phyloP scores from a whole-genome alignment of 495 filamentous ascomycete species.

The Apiosordaria backusii region DNA sequence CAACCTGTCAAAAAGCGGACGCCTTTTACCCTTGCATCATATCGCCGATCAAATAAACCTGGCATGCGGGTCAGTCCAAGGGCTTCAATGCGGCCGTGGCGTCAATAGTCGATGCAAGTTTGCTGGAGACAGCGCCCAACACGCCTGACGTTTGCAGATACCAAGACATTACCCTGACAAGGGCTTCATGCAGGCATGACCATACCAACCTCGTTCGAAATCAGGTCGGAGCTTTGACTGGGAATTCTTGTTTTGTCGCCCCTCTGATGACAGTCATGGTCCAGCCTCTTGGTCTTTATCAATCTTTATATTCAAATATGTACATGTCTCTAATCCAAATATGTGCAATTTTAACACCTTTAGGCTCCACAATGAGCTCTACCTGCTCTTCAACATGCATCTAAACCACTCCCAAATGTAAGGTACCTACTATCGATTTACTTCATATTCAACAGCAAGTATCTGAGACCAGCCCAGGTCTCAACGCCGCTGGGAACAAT shows the following conservation, averaged over 20 bases:
- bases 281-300: too few relatives aligned
- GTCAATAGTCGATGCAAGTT: not conserved
- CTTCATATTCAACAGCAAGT: constrained; percentile 48
- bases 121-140: not conserved
- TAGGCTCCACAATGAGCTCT: not conserved
- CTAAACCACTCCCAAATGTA: not conserved
- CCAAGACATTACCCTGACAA: too few relatives aligned
- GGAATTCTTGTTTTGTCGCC: too few relatives aligned
- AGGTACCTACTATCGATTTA: not conserved
- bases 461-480: constrained; percentile 52
- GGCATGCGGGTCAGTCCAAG: not conserved
- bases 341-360: not conserved
- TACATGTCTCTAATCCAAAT: not conserved
- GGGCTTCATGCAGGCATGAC: too few relatives aligned
- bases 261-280: too few relatives aligned
- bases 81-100: not conserved
- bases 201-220: too few relatives aligned
- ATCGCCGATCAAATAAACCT: not conserved
- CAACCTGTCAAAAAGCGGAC: not conserved
- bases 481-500: constrained; percentile 52
- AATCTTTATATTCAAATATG: not conserved
- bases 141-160: too few relatives aligned
- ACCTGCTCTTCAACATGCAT: not conserved
- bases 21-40: not conserved
- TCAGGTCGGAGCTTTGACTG: too few relatives aligned